phyloP scores from a whole-genome alignment of 176 grass and related monocot genomes.

The Pontederia crassipes region DNA sequence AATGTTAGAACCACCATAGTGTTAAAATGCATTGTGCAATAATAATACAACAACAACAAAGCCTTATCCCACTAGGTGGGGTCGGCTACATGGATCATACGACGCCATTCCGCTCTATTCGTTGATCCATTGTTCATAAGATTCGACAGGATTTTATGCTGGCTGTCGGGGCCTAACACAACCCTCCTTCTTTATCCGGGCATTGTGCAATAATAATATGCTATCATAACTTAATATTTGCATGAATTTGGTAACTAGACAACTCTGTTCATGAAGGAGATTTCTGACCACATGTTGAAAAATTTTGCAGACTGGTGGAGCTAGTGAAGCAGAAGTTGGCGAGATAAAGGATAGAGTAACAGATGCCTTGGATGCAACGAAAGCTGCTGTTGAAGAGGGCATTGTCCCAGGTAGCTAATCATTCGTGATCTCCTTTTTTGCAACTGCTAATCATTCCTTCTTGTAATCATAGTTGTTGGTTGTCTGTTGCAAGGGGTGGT shows the following conservation, averaged over 20 bases:
- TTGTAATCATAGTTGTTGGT: background rate
- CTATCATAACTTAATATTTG: background rate
- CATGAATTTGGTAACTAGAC: background rate
- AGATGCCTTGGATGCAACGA: slow-evolving; percentile 89
- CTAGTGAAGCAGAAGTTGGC: slow-evolving; percentile 83
- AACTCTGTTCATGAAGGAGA: background rate
- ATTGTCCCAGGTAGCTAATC: slow-evolving; percentile 62
- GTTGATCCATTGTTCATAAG: too few species aligned
- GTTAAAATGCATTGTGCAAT: slow-evolving; percentile 38
- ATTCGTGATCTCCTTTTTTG: background rate
- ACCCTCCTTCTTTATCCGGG: too few species aligned
- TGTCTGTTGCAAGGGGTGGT: slow-evolving; percentile 57
- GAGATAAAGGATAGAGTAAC: slow-evolving; percentile 96
- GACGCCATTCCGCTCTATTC: too few species aligned
- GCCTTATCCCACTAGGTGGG: too few species aligned
- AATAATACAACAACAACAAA: too few species aligned
- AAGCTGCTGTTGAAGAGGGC: slow-evolving; percentile 98
- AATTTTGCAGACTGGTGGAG: slow-evolving; percentile 65
- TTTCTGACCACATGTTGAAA: background rate
- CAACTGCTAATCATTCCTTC: background rate
- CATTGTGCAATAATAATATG: too few species aligned
- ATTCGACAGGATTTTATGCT: too few species aligned
- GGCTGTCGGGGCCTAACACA: too few species aligned
- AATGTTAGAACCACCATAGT: slow-evolving; percentile 61
- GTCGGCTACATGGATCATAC: too few species aligned